Percentiles rank a stretch among this genome's conserved stretches.
Evolutionary conservation across 257 asterid species (phyloP).

Genomic region (Capsicum pubescens): DNA sequence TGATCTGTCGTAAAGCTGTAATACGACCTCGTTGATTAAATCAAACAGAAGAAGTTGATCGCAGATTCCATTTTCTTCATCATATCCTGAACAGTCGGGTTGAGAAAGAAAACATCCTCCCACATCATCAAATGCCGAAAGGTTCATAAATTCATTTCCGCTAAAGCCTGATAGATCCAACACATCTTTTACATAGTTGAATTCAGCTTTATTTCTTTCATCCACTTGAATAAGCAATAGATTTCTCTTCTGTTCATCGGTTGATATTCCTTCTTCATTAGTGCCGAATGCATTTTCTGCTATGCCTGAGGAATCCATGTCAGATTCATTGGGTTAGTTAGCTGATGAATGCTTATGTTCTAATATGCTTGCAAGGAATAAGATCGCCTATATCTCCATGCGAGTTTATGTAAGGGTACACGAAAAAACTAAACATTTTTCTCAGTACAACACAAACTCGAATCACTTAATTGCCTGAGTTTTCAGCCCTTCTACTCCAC

Average conservation of each 20-base stretch:
- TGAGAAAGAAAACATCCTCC: conserved; percentile 46
- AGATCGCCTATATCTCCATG: background rate
- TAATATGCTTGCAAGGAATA: background rate
- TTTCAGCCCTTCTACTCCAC: background rate
- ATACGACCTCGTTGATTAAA: conserved; percentile 66
- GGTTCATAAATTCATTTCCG: conserved; percentile 54
- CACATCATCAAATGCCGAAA: conserved; percentile 58
- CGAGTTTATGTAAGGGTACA: background rate
- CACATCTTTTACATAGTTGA: conserved; percentile 67
- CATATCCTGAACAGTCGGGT: conserved; percentile 38
- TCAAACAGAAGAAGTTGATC: conserved; percentile 70
- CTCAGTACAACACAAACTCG: background rate
- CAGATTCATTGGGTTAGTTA: background rate
- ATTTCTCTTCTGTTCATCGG: conserved; percentile 35
- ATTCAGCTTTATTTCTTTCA: conserved; percentile 52
- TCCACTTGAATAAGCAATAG: conserved; percentile 44
- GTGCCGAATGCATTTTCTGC: conserved; percentile 17
- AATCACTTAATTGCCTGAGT: background rate
- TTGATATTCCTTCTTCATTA: conserved; percentile 35
- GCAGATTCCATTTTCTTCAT: conserved; percentile 40
- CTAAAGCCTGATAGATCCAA: conserved; percentile 75
- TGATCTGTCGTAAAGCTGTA: conserved; percentile 61
- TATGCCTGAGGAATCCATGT: conserved; percentile 17
- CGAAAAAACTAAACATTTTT: background rate
- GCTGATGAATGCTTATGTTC: background rate